These are phyloP conservation scores for Penicillium brasilianum DNA, from an alignment of 2,329 filamentous ascomycete genomes.

Conservation along the genomic window DNA sequence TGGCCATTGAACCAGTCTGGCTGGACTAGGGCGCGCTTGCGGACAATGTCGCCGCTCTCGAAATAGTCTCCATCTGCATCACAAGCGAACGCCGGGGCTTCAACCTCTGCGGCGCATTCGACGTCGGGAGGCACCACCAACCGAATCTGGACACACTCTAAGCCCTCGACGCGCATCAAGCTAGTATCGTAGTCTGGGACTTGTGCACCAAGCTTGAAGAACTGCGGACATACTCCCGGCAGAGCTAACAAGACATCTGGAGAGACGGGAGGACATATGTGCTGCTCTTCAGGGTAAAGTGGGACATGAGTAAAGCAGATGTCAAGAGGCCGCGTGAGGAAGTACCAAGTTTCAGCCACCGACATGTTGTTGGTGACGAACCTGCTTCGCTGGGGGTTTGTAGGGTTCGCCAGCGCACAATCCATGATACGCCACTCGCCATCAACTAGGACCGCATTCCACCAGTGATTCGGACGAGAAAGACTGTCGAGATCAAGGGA, in stretches of 20 bases:
- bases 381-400: slow-evolving; percentile 76
- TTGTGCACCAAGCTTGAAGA: slow-evolving; percentile 80
- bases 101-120: slow-evolving; percentile 90
- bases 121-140: slow-evolving; percentile 87
- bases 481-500: slow-evolving; percentile 77
- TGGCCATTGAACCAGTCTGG: slow-evolving; percentile 86
- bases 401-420: slow-evolving; percentile 87
- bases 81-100: slow-evolving; percentile 77
- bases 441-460: slow-evolving; percentile 93
- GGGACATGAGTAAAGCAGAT: slow-evolving; percentile 96
- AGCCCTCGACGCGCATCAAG: slow-evolving; percentile 79
- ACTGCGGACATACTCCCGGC: slow-evolving; percentile 83
- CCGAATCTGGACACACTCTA: slow-evolving; percentile 91
- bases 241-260: slow-evolving; percentile 85
- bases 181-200: slow-evolving; percentile 92
- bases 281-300: slow-evolving; percentile 84
- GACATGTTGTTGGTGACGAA: slow-evolving; percentile 76
- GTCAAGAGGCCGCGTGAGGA: slow-evolving; percentile 85
- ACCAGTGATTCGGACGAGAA: slow-evolving; percentile 93
- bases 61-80: slow-evolving; percentile 92
- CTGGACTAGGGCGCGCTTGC: slow-evolving; percentile 86
- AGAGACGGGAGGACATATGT: slow-evolving; percentile 85
- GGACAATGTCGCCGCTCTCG: slow-evolving; percentile 85
- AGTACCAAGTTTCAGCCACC: slow-evolving; percentile 87
- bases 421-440: slow-evolving; percentile 97